Evolutionary conservation across 1,284 basidiomycete species (phyloP).

Genomic region (Leccinum holopus): DNA sequence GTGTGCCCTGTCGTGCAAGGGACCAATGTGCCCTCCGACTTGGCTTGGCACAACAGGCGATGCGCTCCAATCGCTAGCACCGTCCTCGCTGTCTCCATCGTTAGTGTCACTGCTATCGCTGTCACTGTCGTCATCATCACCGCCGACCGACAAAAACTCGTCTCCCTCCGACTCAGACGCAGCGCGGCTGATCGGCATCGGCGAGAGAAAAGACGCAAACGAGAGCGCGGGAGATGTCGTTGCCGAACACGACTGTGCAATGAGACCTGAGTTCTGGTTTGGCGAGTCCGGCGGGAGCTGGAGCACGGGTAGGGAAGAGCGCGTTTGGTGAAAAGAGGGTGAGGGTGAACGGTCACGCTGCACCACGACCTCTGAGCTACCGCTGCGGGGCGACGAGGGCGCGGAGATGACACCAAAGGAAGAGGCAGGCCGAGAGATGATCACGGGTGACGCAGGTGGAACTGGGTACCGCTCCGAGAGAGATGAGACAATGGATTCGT

Average conservation of each 20-base stretch:
- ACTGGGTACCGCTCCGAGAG: conserved; percentile 35
- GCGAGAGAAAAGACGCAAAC: conserved; percentile 28
- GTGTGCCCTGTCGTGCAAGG: conserved; percentile 13
- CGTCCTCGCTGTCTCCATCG: neutral
- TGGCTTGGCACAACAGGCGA: conserved; percentile 3
- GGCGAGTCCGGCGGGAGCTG: conserved; percentile 13
- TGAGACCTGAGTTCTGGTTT: neutral
- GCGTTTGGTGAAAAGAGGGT: neutral
- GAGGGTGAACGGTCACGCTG: neutral
- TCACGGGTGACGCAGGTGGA: conserved; percentile 30
- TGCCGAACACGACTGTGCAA: conserved; percentile 14
- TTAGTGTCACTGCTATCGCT: neutral
- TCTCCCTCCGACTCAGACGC: conserved; percentile 27
- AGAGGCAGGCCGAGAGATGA: conserved; percentile 29
- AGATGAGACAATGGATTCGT: conserved; percentile 25
- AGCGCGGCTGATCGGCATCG: conserved; percentile 19
- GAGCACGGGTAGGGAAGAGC: conserved; percentile 14
- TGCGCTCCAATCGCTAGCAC: conserved; percentile 16
- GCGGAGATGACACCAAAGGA: conserved; percentile 21
- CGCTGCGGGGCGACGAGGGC: conserved; percentile 28
- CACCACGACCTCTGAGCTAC: conserved; percentile 18
- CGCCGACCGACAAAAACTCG: conserved; percentile 30
- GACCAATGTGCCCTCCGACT: neutral
- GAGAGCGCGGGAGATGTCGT: conserved; percentile 20
- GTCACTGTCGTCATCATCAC: conserved; percentile 9